Percentiles rank a stretch among this genome's conserved stretches.
Evolutionary conservation across 2,329 filamentous ascomycete genomes (phyloP).

Genomic region (Fusarium coffeatum): DNA sequence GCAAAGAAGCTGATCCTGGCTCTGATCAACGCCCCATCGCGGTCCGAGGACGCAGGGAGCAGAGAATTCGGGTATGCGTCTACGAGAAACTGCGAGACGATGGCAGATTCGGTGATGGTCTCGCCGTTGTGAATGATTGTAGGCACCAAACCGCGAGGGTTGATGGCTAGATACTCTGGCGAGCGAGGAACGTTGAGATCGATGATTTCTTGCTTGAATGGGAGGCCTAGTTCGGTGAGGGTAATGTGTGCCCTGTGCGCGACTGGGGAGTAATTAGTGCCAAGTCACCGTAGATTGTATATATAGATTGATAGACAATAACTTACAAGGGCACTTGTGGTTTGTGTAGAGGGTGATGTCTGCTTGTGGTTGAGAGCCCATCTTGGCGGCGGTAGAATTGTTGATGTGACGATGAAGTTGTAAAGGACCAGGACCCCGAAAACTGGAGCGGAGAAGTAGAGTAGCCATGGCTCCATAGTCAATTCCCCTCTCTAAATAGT

Average conservation of each 20-base stretch:
- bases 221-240: constrained; percentile 72
- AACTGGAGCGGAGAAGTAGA: not conserved
- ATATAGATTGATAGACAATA: not conserved
- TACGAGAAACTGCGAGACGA: constrained; percentile 77
- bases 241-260: constrained; percentile 82
- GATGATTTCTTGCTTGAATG: constrained; percentile 78
- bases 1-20: constrained; percentile 78
- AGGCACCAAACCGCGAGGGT: constrained; percentile 83
- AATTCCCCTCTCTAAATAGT: not conserved
- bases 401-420: constrained; percentile 1
- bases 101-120: constrained; percentile 78
- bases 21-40: constrained; percentile 68
- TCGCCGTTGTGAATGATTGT: constrained; percentile 73
- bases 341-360: constrained; percentile 76
- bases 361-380: constrained; percentile 37
- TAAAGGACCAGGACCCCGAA: not conserved
- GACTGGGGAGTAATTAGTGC: constrained; percentile 44
- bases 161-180: constrained; percentile 79
- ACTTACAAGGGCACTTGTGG: constrained; percentile 72
- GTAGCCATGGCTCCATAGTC: not conserved
- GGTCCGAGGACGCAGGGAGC: constrained; percentile 64
- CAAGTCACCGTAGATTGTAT: not conserved
- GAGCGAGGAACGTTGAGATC: constrained; percentile 76
- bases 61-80: constrained; percentile 77
- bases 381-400: constrained; percentile 9